Base-by-base conservation (phyloP, 148 eudicot genomes). In the Nepenthes gracilis region DNA sequence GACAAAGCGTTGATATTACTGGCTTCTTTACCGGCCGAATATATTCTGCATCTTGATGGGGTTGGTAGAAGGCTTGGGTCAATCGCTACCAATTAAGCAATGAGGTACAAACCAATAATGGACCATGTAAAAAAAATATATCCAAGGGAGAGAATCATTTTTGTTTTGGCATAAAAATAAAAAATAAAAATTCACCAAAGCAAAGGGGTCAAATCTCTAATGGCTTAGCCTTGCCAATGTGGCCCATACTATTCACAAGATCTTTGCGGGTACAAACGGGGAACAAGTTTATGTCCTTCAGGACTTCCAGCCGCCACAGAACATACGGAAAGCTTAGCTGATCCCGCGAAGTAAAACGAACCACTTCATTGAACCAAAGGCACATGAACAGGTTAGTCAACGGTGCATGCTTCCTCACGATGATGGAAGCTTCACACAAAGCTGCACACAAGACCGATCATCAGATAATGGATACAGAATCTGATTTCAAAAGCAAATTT, bases 171-270 rank as follows among this genome's bases (percentile, higher is more conserved):
- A 23, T 23, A 23, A 23, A 23, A 23, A 23, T 23, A 23, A 23
- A 23, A 23, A 23, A 23, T 23, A 23, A 23, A 23, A 23, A 23
- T 23, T 0, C 23, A 23, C 23, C 23, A 23, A 23, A 23, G 23
- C 23, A 0, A 23, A 23, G 23, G 23, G 23, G 33, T 74, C 66
- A 69, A 59, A 34, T 76, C 34, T 68, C 65, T 50, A 85, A 77
- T 65, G 98, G 96, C 70, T 93, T 84, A 43, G 95, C 96, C 80
- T 93, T 93, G 72, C 96, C 84, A 67, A 88, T 14, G 58, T 93
- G 98, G 49, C 98, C 95, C 88, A 88, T 93, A 71, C 96, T 93
- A 71, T 93, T 88, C n/a, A 93, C 98, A 33, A 93, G 88, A 78
- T 93, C 96, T 70, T 93, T 93, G 45, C 98, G 82, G 14, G 88